Evolutionary conservation across 768 basidiomycete species (phyloP), one percentile per base, ranked within the genome.

Genomic region (Lactarius sp.): DNA sequence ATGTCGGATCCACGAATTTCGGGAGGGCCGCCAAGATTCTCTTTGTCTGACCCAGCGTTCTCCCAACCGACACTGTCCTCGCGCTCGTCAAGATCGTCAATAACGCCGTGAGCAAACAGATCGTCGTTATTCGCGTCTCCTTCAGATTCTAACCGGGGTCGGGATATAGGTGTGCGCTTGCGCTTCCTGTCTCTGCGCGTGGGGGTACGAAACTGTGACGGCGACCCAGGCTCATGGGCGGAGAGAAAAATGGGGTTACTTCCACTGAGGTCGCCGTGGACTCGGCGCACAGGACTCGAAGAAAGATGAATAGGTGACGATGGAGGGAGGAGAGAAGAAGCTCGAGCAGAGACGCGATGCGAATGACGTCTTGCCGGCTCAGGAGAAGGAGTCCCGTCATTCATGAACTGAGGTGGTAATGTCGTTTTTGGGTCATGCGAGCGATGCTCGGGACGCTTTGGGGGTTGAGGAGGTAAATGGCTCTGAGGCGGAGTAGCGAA

Each of bases 31-130:
- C 49, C 39, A 27, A 33, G 34, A n/a, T 68, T 68, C 61, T 68
- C 68, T 49, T 68, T 68, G 41, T 68, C 68, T 27, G 68, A 68
- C 1, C 62, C 66, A 6, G 52, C 56, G 18, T 60, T 37, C 59
- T 66, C 67, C 67, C 67, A 66, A 49, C 50, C 49, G n/a, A 58
- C n/a, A 27, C 60, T 61, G 44, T 66, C 57, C 20, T 39, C 62
- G 20, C 62, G 65, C 27, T 46, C 53, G 27, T 68, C 67, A 10
- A 61, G 42, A 22, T 59, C 61, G 33, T 68, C 67, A 4, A 61
- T 20, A 2, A 68, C 52, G 14, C 65, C 65, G 27, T 66, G 34
- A 9, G 65, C 65, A 16, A 68, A 68, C 8, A 68, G 31, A 39
- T 66, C 66, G 20, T 68, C 64, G 3, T 67, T 66, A 31, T 65